Evolutionary conservation across 495 filamentous ascomycete genomes (phyloP).

Genomic region (Tuber borchii): DNA sequence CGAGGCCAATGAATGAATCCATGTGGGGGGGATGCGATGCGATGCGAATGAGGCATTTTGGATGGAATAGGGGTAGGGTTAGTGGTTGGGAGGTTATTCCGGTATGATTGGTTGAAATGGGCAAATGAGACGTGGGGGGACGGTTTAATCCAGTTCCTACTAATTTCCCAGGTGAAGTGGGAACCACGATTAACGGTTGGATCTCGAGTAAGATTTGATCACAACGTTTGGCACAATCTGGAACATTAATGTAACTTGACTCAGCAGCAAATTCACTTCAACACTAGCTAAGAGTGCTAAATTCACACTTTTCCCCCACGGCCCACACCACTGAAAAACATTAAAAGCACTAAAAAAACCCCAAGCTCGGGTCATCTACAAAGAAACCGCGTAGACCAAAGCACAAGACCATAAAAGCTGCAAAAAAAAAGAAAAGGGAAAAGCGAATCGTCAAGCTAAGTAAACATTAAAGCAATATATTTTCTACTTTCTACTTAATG

Average conservation of each 20-base stretch:
- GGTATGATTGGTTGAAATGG: background rate
- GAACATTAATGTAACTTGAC: background rate
- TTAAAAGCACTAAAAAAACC: background rate
- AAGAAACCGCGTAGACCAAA: background rate
- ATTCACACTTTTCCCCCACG: background rate
- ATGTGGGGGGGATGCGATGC: too few relatives aligned
- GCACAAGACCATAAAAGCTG: background rate
- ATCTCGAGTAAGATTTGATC: background rate
- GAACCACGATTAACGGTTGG: background rate
- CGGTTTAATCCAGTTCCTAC: background rate
- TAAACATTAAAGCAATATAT: background rate
- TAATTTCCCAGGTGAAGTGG: background rate
- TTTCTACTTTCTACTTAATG: background rate
- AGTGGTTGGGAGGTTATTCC: background rate
- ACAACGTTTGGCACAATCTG: background rate
- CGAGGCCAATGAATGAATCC: background rate
- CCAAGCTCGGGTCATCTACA: background rate
- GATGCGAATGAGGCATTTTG: background rate
- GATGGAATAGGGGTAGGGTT: background rate
- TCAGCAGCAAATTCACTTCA: background rate
- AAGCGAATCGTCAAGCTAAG: conserved; percentile 2
- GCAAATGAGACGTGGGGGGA: background rate
- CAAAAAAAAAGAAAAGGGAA: background rate
- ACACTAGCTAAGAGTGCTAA: background rate
- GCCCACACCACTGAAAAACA: background rate